Evolutionary conservation across 2,329 filamentous ascomycete species (phyloP).

Genomic region (Arthrinium phaeospermum): DNA sequence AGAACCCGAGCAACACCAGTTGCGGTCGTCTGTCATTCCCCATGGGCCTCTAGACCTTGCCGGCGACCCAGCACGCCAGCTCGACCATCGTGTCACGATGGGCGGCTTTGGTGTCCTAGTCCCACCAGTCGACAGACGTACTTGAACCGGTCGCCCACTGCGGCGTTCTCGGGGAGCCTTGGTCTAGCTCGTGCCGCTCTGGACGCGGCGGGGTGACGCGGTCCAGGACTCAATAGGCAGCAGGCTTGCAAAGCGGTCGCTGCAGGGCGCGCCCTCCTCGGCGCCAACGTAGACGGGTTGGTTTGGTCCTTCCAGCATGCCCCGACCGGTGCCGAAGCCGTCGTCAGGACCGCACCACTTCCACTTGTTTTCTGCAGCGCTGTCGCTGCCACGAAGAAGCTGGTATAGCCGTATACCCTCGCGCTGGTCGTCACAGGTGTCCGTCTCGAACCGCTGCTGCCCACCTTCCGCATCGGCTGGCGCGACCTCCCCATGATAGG

Average conservation of each 20-base stretch:
- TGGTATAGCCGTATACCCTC: not conserved
- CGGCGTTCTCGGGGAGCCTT: not conserved
- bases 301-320: not conserved
- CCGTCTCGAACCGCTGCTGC: no score
- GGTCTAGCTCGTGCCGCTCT: no score
- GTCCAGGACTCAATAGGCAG: no score
- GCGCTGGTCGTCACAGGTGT: no score
- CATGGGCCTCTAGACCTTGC: not conserved
- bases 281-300: no score
- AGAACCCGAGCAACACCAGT: no score
- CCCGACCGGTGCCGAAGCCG: not conserved
- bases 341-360: not conserved
- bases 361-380: no score
- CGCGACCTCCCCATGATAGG: no score
- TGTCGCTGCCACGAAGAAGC: not conserved
- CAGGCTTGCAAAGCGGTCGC: no score
- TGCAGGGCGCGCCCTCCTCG: no score
- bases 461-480: no score
- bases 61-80: not conserved
- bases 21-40: not conserved
- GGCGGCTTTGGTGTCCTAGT: not conserved
- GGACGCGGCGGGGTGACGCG: no score
- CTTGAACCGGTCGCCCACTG: not conserved
- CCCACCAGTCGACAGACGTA: not conserved
- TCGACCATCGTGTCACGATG: not conserved